Evolutionary conservation across 208 protist species (phyloP).

Genomic region (Entamoeba moshkovskii): DNA sequence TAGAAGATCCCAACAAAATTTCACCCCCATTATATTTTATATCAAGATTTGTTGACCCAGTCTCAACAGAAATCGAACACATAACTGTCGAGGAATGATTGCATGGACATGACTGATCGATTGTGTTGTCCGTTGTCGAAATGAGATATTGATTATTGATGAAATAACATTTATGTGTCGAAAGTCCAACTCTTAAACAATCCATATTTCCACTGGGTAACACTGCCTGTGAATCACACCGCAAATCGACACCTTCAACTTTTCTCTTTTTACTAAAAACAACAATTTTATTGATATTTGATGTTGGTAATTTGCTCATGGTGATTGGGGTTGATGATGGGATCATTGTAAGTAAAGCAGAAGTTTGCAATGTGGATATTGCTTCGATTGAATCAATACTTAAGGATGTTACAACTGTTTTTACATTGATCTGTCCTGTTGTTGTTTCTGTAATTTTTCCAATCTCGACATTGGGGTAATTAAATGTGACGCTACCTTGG

Average conservation of each 20-base stretch:
- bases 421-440: neutral
- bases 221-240: neutral
- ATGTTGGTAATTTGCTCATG: neutral
- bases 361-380: neutral
- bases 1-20: no score
- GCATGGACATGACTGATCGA: neutral
- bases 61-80: no score
- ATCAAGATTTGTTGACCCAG: no score
- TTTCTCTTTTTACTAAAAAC: neutral
- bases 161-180: neutral
- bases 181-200: neutral
- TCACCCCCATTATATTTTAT: no score
- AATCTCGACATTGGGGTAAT: neutral
- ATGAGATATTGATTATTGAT: neutral
- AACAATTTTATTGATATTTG: neutral
- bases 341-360: neutral
- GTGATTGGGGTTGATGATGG: neutral
- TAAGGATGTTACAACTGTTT: neutral
- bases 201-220: neutral
- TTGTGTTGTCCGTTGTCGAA: neutral
- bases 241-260: neutral
- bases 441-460: neutral
- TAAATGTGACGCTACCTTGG: neutral
- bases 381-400: neutral
- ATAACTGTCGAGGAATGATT: neutral